phyloP scores from a whole-genome alignment of 305 asterid species.

The Withania somnifera region DNA sequence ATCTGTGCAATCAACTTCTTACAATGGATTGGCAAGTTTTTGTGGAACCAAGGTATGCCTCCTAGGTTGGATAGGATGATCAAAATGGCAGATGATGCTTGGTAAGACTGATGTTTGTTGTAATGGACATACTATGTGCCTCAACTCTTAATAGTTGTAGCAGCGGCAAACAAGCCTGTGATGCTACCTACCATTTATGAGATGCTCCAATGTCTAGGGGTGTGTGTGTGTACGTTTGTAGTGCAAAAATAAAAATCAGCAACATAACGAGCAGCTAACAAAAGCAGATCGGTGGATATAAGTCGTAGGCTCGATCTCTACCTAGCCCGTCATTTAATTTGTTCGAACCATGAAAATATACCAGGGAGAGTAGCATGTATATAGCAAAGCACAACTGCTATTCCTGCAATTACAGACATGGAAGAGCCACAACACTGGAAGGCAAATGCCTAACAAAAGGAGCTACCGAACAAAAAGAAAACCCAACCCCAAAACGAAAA shows the following conservation, averaged over 20 bases:
- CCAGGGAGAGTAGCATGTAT: neutral
- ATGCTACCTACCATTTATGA: neutral
- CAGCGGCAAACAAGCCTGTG: neutral
- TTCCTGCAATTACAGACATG: slow-evolving; percentile 1
- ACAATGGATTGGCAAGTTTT: slow-evolving; percentile 41
- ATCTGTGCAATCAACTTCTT: neutral
- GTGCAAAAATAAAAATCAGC: neutral
- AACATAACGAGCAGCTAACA: neutral
- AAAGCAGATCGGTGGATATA: neutral
- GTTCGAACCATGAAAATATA: too few relatives aligned
- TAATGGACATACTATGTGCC: neutral
- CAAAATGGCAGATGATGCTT: slow-evolving; percentile 73
- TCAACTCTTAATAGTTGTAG: neutral
- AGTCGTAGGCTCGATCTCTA: too few relatives aligned
- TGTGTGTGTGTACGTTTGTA: neutral
- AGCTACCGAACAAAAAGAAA: neutral
- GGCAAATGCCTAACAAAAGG: neutral
- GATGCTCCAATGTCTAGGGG: neutral
- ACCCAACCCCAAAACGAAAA: neutral
- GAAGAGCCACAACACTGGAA: neutral
- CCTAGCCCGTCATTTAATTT: too few relatives aligned
- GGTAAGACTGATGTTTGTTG: slow-evolving; percentile 50
- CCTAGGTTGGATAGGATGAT: slow-evolving; percentile 8
- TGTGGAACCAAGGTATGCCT: slow-evolving; percentile 32
- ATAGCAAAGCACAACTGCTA: neutral